Base-by-base conservation (phyloP, 495 filamentous ascomycete species). In the Thermochaetoides thermophila region DNA sequence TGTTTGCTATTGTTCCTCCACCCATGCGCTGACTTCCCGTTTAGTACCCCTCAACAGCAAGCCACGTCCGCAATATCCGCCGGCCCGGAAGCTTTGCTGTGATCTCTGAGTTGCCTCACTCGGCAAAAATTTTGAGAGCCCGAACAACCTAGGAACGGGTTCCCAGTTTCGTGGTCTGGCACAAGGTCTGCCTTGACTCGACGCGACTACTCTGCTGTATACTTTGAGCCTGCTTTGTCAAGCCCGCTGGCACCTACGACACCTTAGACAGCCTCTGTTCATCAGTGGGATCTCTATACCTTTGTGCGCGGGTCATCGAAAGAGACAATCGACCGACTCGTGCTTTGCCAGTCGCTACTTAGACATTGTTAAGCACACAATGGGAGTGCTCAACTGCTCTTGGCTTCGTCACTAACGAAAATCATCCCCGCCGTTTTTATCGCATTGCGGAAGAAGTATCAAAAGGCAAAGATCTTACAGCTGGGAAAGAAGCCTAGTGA, bases 301-400 rank as follows among this genome's bases (percentile, higher is more conserved):
- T 30, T 34, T 20, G 14, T 28, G 31, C n/a, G 7, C n/a, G 16
- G 19, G n/a, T 21, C 18, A 21, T n/a, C n/a, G 19, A 34, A n/a
- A 27, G 30, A 26, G n/a, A 34, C 27, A 39, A 34, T 34, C 24
- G 17, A 12, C 10, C 22, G 14, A 21, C 10, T 17, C n/a, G n/a
- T n/a, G n/a, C n/a, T n/a, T n/a, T n/a, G n/a, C 19, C 17, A 17
- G 23, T 33, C 29, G 17, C 24, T 32, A 7, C 11, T 16, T 7
- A 2, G 3, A 6, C 18, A 28, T 39, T 39, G 37, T 34, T 10
- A 15, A n/a, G 12, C 31, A 30, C 28, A 39, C 37, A 39, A 39
- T 39, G 31, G 37, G 31, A 39, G 26, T 39, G 30, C 21, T 25
- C 12, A 16, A 20, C 15, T 26, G 30, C 23, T n/a, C 9, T 17